Evolutionary conservation across 345 rosid genomes (phyloP), one percentile per base, ranked within the genome.

Genomic region (Salix caprea): DNA sequence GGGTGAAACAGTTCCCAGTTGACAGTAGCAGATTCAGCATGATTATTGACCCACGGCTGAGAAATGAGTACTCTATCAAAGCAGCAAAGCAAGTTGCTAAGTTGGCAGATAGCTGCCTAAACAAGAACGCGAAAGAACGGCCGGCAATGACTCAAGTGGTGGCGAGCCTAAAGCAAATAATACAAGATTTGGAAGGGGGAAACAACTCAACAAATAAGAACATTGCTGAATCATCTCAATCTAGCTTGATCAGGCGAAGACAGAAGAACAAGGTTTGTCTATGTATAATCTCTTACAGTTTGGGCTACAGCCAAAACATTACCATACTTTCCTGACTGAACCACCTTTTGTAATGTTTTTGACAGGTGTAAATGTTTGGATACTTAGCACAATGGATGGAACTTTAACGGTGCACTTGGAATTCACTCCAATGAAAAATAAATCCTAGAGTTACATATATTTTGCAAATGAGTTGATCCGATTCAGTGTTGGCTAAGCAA

Each of bases 1-100:
- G 98, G 99, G 97, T 96, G 67, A 96, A 93, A 84, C 84, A 81
- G 61, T 91, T 77, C 84, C 99, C 96, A 64, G 85, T 80, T 0
- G 88, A 90, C 71, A 69, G 96, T 82, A 90, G 87, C 72, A 82
- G 67, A 62, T 91, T 93, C 82, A 84, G 81, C 84, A 90, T 89
- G 92, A 90, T 96, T 37, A 83, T 96, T 14, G 99, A 96, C 77
- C 93, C 94, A 1, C 81, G 85, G 39, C 87, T 96, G n/a, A 50
- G 89, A 74, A 88, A 87, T 77, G 85, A 82, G 12, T 91, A 81
- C 79, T 81, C 89, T 0, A 30, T 85, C 50, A 12, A 39, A 42
- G 84, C 86, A 74, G 94, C 94, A 7, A 85, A 77, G 70, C 88
- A 67, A 52, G 75, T 93, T 64, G 88, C 84, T 21, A 91, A 86